These are phyloP conservation scores for Populus hybrid DNA, from an alignment of 441 rosid species.

Conservation along the genomic window DNA sequence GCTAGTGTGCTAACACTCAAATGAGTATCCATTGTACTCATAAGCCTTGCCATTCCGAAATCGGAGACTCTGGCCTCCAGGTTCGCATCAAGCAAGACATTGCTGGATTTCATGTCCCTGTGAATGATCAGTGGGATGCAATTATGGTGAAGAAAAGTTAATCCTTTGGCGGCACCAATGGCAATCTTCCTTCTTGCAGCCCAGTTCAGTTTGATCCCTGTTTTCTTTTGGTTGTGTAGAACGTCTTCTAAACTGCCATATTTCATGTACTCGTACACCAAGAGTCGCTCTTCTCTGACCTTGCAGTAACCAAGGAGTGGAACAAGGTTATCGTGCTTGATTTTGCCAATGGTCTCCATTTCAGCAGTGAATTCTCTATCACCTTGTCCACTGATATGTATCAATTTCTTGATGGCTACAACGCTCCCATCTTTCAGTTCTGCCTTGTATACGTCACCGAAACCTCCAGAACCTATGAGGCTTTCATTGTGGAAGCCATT, in stretches of 20 bases:
- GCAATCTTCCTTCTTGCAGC: conserved; percentile 80
- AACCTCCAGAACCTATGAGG: conserved; percentile 92
- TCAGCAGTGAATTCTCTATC: conserved; percentile 96
- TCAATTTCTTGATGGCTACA: conserved; percentile 90
- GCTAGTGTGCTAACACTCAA: too few species aligned
- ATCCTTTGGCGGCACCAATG: conserved; percentile 87
- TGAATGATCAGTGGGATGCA: conserved; percentile 47
- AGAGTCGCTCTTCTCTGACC: conserved; percentile 89
- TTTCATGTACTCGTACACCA: conserved; percentile 94
- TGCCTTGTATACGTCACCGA: conserved; percentile 96
- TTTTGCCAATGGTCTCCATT: conserved; percentile 96
- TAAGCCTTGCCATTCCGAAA: too few species aligned
- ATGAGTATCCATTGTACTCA: too few species aligned
- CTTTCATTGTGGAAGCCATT: conserved; percentile 73
- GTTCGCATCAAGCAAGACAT: too few species aligned
- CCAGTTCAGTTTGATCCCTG: conserved; percentile 72
- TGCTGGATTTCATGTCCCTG: too few species aligned
- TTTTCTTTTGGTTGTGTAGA: conserved; percentile 64
- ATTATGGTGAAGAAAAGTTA: conserved; percentile 88
- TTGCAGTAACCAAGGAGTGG: conserved; percentile 95
- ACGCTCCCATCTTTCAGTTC: conserved; percentile 76
- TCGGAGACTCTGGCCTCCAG: too few species aligned
- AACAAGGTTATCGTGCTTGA: conserved; percentile 91
- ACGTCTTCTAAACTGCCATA: conserved; percentile 94
- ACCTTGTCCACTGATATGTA: conserved; percentile 89